Evolutionary conservation across 2,329 filamentous ascomycete genomes (phyloP), one percentile per base, ranked within the genome.

Genomic region (Herpotrichia juniperi): DNA sequence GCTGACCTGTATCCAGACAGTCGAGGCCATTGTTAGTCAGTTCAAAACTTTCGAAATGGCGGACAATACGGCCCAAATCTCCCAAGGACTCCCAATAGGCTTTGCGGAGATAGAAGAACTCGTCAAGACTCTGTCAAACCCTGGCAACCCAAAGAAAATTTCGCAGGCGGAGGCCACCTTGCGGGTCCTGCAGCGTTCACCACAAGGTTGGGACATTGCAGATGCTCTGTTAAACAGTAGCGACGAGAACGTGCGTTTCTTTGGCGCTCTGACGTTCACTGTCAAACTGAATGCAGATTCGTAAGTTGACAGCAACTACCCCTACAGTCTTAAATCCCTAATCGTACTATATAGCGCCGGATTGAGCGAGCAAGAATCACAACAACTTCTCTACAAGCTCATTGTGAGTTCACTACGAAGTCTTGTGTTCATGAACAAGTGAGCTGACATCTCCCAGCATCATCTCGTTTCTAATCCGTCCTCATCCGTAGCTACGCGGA

Each of bases 271-370:
- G 53, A 97, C 93, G 0, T 88, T 97, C 60, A 96, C 91, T 45
- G 86, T 97, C 63, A 99, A 97, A 76, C 84, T 97, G 52, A 97
- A 97, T 70, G 88, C 87, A n/a, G 91, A 94, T 68, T 91, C 87
- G 88, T 89, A 77, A 57, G 79, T 65, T n/a, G 25, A 3, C 17
- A 42, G 12, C 24, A 39, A 35, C 11, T 16, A 8, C 54, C 9
- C 16, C 22, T 31, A 16, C 8, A 4, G 16, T 44, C 2, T 14
- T 14, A 4, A 8, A 19, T 31, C n/a, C 6, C 21, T 63, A 42
- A 64, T 48, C 31, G 14, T 10, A 7, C 22, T 11, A 37, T 34
- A 3, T 48, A 71, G 68, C 10, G 59, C 63, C 25, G 60, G 62
- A 7, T 48, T 75, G 44, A 67, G 59, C 25, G 67, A 74, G 48